A percentile compares a stretch with the other conserved stretches of the same genome.
Evolutionary conservation across 2,329 filamentous ascomycete genomes (phyloP).

Genomic region (Fusarium tupiense): DNA sequence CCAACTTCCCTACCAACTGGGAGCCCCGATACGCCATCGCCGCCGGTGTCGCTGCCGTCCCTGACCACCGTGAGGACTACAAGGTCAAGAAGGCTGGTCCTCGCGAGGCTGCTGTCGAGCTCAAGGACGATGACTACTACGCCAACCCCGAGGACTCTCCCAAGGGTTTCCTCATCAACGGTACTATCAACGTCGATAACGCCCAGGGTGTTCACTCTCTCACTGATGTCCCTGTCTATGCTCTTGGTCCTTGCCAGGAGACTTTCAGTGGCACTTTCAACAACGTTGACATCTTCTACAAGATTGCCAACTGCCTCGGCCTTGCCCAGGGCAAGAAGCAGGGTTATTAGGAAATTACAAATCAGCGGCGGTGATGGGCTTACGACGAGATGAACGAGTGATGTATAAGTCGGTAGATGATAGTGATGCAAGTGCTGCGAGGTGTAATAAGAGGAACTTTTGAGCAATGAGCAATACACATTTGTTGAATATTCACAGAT

Average conservation of each 20-base stretch:
- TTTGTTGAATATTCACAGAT: not conserved
- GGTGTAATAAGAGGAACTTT: slow-evolving; percentile 13
- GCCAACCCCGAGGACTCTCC: slow-evolving; percentile 74
- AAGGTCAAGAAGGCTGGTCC: slow-evolving; percentile 73
- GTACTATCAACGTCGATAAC: slow-evolving; percentile 72
- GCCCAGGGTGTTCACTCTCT: slow-evolving; percentile 78
- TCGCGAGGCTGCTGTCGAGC: slow-evolving; percentile 67
- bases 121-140: slow-evolving; percentile 68
- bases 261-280: slow-evolving; percentile 76
- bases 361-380: slow-evolving; percentile 10
- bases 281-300: slow-evolving; percentile 79
- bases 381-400: slow-evolving; percentile 34
- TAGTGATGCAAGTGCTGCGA: slow-evolving; percentile 31
- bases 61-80: slow-evolving; percentile 82
- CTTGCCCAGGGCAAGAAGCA: slow-evolving; percentile 49
- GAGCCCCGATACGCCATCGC: slow-evolving; percentile 85
- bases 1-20: slow-evolving; percentile 85
- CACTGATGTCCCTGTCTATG: slow-evolving; percentile 82
- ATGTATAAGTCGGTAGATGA: slow-evolving; percentile 24
- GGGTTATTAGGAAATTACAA: slow-evolving; percentile 34
- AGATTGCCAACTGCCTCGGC: slow-evolving; percentile 75
- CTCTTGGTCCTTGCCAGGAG: slow-evolving; percentile 81
- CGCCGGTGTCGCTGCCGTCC: slow-evolving; percentile 74
- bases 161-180: slow-evolving; percentile 78
- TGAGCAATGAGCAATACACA: not conserved